phyloP scores from a whole-genome alignment of 2,329 filamentous ascomycete genomes.

The Onygena corvina region DNA sequence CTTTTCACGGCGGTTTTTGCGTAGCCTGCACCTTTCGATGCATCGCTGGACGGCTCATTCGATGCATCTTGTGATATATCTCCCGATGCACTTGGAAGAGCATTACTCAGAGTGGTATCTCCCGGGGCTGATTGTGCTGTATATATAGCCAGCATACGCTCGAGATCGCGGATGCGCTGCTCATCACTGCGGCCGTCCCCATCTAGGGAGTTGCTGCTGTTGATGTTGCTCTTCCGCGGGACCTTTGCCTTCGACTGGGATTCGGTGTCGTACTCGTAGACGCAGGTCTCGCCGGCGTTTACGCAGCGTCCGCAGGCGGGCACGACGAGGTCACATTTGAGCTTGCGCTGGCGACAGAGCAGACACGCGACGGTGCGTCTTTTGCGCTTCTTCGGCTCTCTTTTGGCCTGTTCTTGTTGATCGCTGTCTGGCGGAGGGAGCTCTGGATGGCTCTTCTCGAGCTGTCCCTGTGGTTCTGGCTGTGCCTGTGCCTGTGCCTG shows the following conservation, averaged over 20 bases:
- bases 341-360: constrained; percentile 32
- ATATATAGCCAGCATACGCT: too few relatives aligned
- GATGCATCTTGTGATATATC: too few relatives aligned
- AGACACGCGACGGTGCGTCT: constrained; percentile 33
- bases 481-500: background rate
- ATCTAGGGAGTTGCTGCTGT: too few relatives aligned
- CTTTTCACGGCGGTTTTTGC: too few relatives aligned
- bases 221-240: too few relatives aligned
- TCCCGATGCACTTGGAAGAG: too few relatives aligned
- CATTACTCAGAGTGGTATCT: too few relatives aligned
- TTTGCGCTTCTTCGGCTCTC: constrained; percentile 24
- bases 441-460: background rate
- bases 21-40: too few relatives aligned
- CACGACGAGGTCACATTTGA: constrained; percentile 34
- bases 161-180: background rate
- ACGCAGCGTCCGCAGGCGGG: constrained; percentile 30
- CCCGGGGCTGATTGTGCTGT: too few relatives aligned
- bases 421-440: background rate
- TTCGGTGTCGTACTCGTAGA: constrained; percentile 11
- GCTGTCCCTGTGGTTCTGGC: background rate
- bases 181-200: too few relatives aligned
- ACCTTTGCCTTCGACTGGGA: too few relatives aligned
- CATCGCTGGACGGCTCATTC: too few relatives aligned
- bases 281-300: constrained; percentile 19
- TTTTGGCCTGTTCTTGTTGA: background rate